Evolutionary conservation across 2,329 filamentous ascomycete species (phyloP).

Genomic region (Alternaria atra): DNA sequence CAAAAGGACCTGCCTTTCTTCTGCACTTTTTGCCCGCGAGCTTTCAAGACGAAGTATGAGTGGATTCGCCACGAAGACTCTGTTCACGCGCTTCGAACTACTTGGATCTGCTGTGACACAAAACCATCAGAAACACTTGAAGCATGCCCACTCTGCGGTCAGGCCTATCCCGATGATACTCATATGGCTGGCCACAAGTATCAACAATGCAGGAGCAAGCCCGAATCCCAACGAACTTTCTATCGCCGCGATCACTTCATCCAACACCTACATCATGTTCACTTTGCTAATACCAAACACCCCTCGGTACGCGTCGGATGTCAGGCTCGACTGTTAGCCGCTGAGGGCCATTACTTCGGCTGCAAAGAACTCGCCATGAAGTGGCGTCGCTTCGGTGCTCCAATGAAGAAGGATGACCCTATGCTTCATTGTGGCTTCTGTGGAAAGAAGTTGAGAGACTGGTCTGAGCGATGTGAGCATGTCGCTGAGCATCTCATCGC

Average conservation of each 20-base stretch:
- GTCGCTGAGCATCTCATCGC: conserved; percentile 45
- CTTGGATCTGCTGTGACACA: conserved; percentile 49
- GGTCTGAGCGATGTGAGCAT: conserved; percentile 45
- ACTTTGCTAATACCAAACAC: conserved; percentile 47
- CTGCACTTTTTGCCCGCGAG: conserved; percentile 49
- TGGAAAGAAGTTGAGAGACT: conserved; percentile 42
- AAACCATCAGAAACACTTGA: conserved; percentile 33
- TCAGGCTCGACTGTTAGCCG: conserved; percentile 39
- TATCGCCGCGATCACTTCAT: conserved; percentile 49
- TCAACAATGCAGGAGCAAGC: conserved; percentile 46
- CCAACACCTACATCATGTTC: conserved; percentile 48
- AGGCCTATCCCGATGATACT: conserved; percentile 42
- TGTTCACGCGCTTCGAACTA: conserved; percentile 49
- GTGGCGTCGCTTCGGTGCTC: conserved; percentile 47
- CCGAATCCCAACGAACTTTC: conserved; percentile 48
- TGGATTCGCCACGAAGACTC: conserved; percentile 52
- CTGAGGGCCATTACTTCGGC: conserved; percentile 45
- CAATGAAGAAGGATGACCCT: conserved; percentile 47
- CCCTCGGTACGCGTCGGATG: conserved; percentile 46
- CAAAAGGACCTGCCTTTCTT: conserved; percentile 47
- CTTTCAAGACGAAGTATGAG: conserved; percentile 50
- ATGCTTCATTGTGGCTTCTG: conserved; percentile 50
- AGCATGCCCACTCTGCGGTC: conserved; percentile 46
- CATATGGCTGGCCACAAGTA: conserved; percentile 48
- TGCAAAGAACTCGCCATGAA: conserved; percentile 49